Evolutionary conservation across 176 grass and related monocot genomes (phyloP), one percentile per base, ranked within the genome.

Genomic region (Aegilops umbellulata): DNA sequence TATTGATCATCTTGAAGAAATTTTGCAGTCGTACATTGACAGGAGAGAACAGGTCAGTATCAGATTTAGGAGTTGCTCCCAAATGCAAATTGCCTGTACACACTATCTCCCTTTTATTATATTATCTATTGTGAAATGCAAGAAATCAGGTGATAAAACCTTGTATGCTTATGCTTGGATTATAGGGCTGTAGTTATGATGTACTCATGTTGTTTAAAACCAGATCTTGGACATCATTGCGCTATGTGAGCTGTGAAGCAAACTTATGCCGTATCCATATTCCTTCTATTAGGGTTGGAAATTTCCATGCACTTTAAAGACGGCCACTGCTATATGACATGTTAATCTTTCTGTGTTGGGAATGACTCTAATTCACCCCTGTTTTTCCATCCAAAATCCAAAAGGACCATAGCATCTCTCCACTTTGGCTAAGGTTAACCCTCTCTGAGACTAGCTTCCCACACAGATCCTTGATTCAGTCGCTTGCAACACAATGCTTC

Each of bases 1-100:
- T 83, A 92, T 98, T 83, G 93, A 98, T 84, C 91, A 92, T 89
- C 91, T 98, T 86, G 93, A 92, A 81, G 93, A 95, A 89, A 90
- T 95, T 82, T 87, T 98, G 71, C 93, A 95, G 83, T 89, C 93
- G 68, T 98, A 92, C 88, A 90, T 98, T 73, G 96, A 98, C 84
- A 95, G 96, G 89, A 95, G 93, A 94, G 96, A 98, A 75, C 96
- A 98, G 96, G 95, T 98, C 29, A 85, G 82, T 77, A 74, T 46
- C 68, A 83, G 46, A 63, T 81, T 47, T 61, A 78, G 63, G 60
- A 55, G 24, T 51, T 58, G 20, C 57, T 66, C 61, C 22, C 63
- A 51, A 20, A 65, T 81, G 12, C 22, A 63, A 76, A 14, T 23
- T 69, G 22, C 14, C 20, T 81, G 20, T 62, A 60, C 13, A 25